Evolutionary conservation across 257 asterid genomes (phyloP), one percentile per base, ranked within the genome.

Genomic region (Gentiana dahurica): DNA sequence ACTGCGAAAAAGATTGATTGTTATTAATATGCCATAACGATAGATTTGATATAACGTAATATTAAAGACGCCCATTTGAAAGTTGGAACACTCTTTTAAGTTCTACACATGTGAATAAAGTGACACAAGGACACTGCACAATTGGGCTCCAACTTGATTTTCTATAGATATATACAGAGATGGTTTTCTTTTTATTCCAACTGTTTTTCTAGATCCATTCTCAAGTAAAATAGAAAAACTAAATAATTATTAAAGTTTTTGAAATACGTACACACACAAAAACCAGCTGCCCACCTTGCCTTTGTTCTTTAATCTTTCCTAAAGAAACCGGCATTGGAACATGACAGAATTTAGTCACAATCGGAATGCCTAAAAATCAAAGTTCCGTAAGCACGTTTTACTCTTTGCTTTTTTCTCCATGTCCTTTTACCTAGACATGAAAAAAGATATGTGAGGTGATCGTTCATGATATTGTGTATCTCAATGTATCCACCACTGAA

Each of bases 301-400:
- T 37, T 41, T 41, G 12, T 41, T 41, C 9, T 63, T 53, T 67
- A 53, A 51, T 8, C 51, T 57, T 44, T 45, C 68, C 39, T 53
- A 54, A 71, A 72, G 53, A 62, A 63, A 67, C 50, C 35, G 71
- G 48, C 49, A 9, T 62, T 69, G 64, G 65, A 68, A 63, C 45
- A 57, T 55, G 73, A 76, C 71, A 73, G 68, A 53, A 62, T 36
- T 64, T 80, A 54, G 73, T 69, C 84, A 64, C 72, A 65, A 59
- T 69, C 56, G n/a, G 53, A 65, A 54, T 54, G 46, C 57, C 64
- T 60, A 57, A 38, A 36, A 68, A 66, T 71, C 67, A 55, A 33
- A 57, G 61, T 63, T 67, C 53, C 69, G 70, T 71, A 48, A 71
- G 55, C 70, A 47, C 53, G 35, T 49, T 24, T 15, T 34, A 34